Evolutionary conservation across 192 early-diverging fungal species (phyloP).

Genomic region (Rhizophagus clarus): DNA sequence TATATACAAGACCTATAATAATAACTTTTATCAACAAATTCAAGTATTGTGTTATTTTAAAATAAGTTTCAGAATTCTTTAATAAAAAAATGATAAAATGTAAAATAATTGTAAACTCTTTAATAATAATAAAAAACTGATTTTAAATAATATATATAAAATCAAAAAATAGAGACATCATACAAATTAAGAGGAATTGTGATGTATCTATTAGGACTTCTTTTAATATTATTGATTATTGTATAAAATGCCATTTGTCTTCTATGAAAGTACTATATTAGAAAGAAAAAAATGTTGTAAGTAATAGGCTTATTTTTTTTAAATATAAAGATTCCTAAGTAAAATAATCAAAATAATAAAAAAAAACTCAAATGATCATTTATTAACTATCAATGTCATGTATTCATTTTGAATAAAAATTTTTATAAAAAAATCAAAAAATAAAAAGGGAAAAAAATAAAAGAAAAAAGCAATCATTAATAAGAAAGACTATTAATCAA

Average conservation of each 20-base stretch:
- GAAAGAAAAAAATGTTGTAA: constrained; percentile 2
- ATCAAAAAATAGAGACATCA: neutral
- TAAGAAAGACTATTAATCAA: too few relatives aligned
- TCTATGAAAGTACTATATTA: constrained; percentile 13
- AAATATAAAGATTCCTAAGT: neutral
- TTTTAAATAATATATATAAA: neutral
- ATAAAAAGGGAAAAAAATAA: too few relatives aligned
- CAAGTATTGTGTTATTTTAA: too few relatives aligned
- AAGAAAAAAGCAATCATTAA: too few relatives aligned
- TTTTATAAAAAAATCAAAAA: too few relatives aligned
- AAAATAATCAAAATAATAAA: constrained; percentile 6
- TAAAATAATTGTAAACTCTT: too few relatives aligned
- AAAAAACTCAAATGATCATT: neutral
- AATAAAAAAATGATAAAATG: too few relatives aligned
- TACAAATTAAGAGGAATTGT: neutral
- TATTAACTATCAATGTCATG: neutral
- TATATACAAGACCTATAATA: too few relatives aligned
- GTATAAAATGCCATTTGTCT: neutral
- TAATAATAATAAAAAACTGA: too few relatives aligned
- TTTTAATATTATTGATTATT: neutral
- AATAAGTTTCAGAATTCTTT: too few relatives aligned
- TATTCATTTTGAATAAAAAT: neutral
- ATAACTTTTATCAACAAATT: too few relatives aligned
- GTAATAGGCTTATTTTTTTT: neutral
- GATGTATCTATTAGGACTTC: neutral